Evolutionary conservation across 495 filamentous ascomycete genomes (phyloP), one percentile per base, ranked within the genome.

Genomic region (Hypoxylon lenormandii): DNA sequence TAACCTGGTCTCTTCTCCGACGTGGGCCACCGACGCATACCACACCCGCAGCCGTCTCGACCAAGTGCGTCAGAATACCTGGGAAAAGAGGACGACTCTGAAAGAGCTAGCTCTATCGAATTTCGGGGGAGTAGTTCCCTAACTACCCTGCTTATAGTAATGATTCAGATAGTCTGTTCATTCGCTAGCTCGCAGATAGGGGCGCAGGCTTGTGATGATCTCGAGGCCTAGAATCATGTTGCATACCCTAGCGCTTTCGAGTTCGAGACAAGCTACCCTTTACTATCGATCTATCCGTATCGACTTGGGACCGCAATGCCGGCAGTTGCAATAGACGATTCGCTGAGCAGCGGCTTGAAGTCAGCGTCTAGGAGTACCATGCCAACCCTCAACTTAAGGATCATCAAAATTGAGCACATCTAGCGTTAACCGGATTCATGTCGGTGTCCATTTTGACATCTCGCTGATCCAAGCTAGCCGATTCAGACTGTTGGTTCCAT

Each of bases 401-500:
- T 15, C 15, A 6, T 16, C 18, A 11, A 21, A 11, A 28, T 7
- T 28, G n/a, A 45, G 19, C 23, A 47, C 45, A 37, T 12, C 21
- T 23, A 37, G 42, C 55, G 40, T 23, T 47, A 42, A 12, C 19
- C 16, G 11, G 46, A 15, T 30, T 49, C 53, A 40, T 45, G 18
- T 33, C 15, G n/a, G 28, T 19, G 38, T 15, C n/a, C 21, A 22
- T 18, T 33, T 53, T 26, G 47, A 64, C 55, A 51, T 11, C 3
- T 28, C 30, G 43, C 33, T 10, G 15, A 51, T 43, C 45, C 38
- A 55, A 48, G 23, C 64, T 28, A 4, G 50, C 15, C 26, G 56
- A 60, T 30, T 33, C 38, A 55, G 26, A 18, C 42, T 57, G 43
- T 56, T 64, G 55, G 60, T 37, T 64, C 30, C 21, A 22, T 47